A percentile compares a stretch with the other conserved stretches of the same genome.
Evolutionary conservation across 805 yeast genomes (phyloP).

Genomic region (Candida taoyuanica): DNA sequence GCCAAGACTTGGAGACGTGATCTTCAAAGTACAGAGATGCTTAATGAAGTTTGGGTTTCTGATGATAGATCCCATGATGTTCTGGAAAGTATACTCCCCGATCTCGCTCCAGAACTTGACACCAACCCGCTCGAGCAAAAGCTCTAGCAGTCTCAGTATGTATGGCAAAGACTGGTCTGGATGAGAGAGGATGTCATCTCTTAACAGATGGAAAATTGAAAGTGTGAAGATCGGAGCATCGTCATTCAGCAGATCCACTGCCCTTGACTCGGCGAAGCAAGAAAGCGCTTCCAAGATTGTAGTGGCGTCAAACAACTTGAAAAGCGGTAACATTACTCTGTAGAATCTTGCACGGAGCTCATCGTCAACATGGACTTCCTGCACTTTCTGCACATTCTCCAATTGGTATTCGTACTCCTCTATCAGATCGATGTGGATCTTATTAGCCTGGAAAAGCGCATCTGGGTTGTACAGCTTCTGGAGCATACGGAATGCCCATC

Average conservation of each 20-base stretch:
- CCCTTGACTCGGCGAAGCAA: slow-evolving; percentile 24
- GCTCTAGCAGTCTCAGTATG: slow-evolving; percentile 47
- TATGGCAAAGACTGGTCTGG: slow-evolving; percentile 39
- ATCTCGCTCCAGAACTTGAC: slow-evolving; percentile 50
- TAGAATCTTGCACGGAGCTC: slow-evolving; percentile 43
- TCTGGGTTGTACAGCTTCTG: slow-evolving; percentile 17
- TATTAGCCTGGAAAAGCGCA: slow-evolving; percentile 20
- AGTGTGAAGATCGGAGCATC: slow-evolving; percentile 31
- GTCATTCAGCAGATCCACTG: slow-evolving; percentile 24
- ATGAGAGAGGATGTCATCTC: slow-evolving; percentile 48
- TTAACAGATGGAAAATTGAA: slow-evolving; percentile 33
- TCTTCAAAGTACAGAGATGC: slow-evolving; percentile 30
- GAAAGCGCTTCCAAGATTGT: slow-evolving; percentile 30
- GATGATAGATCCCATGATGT: slow-evolving; percentile 55
- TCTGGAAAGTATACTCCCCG: slow-evolving; percentile 49
- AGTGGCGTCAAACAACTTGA: slow-evolving; percentile 32
- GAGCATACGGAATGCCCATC: slow-evolving; percentile 42
- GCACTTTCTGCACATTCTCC: slow-evolving; percentile 3
- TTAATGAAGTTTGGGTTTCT: slow-evolving; percentile 46
- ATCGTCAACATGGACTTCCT: slow-evolving; percentile 35
- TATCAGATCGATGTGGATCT: slow-evolving; percentile 34
- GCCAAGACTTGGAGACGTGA: slow-evolving; percentile 25
- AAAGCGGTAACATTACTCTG: slow-evolving; percentile 35
- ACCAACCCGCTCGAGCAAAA: slow-evolving; percentile 40
- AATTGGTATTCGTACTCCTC: slow-evolving; percentile 55